Base-by-base conservation (phyloP, 176 grass and related monocot genomes). In the Melocanna baccifera region DNA sequence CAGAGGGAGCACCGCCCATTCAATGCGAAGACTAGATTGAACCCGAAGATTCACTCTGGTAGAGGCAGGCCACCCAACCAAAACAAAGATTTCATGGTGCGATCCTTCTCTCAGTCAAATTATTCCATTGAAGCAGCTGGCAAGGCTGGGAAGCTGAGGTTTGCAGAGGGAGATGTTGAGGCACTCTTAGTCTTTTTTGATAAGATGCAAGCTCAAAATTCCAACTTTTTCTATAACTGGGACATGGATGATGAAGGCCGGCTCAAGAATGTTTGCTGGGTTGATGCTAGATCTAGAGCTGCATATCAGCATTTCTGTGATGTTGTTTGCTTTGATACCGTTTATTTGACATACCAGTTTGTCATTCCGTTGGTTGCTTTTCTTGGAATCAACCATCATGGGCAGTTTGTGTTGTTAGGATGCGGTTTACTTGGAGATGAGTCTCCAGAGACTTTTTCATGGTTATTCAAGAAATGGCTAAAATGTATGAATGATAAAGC, bases 241-340 rank as follows among this genome's bases (percentile, higher is more conserved):
- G 94, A 97, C 51, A 86, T 97, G 94, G 89, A 97, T 77, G 91
- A 93, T 55, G 91, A 92, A 65, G 94, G 94, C 15, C 86, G 87
- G n/a, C 85, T 93, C 65, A 97, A 89, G 80, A 97, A 97, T 71
- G 91, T 97, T 78, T 97, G 86, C 77, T 97, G 94, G 94, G 94
- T 89, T 15, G 94, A 97, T 89, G 75, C 84, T 84, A 88, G 87
- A 93, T 97, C 94, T 30, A 91, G 87, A 88, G 87, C 83, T 80
- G 91, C 87, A 51, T 97, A 91, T 71, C 89, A 83, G 57, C 92
- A 97, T 71, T 97, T 93, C 45, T 85, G 84, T 76, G 94, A 96
- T 83, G 94, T 93, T 82, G 78, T 96, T 83, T 89, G 86, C 61
- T 93, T 96, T 79, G 91, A 93, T 73, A 93, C 89, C n/a, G 87